phyloP scores from a whole-genome alignment of 352 stramenopile genomes.

The Pelagophyceae sp. region DNA sequence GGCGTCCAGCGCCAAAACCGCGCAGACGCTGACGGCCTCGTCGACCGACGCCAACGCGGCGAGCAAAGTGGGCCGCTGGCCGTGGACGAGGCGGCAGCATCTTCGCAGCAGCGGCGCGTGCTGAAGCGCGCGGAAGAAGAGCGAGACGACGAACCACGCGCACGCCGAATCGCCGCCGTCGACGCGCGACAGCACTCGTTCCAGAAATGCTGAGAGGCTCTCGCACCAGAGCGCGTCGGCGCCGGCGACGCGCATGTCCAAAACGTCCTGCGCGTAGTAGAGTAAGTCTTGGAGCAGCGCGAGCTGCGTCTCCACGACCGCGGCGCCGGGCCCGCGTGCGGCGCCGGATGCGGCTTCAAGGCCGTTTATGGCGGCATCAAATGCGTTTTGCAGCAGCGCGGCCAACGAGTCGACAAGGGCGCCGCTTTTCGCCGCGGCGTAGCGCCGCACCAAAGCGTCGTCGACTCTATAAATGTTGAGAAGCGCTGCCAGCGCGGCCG shows the following conservation, averaged over 20 bases:
- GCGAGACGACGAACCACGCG: neutral
- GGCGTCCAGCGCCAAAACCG: neutral
- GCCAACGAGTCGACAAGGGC: neutral
- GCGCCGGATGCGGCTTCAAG: neutral
- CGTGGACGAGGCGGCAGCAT: neutral
- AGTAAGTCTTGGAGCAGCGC: neutral
- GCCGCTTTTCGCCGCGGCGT: neutral
- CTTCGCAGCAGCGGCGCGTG: neutral
- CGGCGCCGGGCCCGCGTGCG: neutral
- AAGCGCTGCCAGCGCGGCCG: constrained; percentile 1
- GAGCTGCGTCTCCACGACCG: neutral
- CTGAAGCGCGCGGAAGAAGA: neutral
- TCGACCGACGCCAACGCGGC: neutral
- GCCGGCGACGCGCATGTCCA: neutral
- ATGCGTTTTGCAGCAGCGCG: neutral
- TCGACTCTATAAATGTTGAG: constrained; percentile 9
- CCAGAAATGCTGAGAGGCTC: neutral
- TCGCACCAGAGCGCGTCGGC: neutral
- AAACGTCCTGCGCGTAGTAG: constrained; percentile 8
- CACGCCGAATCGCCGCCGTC: neutral
- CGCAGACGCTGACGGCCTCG: neutral
- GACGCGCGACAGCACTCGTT: neutral
- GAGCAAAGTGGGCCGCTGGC: neutral
- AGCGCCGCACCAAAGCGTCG: neutral
- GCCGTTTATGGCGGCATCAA: neutral